phyloP scores from a whole-genome alignment of 73 alveolate genomes.

The Paramecium octaurelia region DNA sequence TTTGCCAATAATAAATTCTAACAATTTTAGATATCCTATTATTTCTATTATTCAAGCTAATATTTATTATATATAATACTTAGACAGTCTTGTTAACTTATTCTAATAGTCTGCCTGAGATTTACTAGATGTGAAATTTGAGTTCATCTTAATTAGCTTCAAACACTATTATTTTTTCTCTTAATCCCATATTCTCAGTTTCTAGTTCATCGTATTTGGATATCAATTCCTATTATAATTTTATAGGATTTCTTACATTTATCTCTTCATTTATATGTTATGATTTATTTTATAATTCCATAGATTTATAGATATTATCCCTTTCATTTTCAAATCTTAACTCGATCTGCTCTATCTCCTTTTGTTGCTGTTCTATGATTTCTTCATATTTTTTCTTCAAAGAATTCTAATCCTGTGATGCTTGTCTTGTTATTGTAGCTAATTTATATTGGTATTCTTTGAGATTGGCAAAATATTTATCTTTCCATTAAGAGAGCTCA shows the following conservation, averaged over 20 bases:
- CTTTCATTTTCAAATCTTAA: conserved; percentile 37
- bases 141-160: conserved; percentile 4
- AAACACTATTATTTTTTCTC: background rate
- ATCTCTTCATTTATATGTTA: background rate
- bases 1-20: background rate
- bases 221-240: background rate
- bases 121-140: background rate
- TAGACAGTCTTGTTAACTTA: background rate
- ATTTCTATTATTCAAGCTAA: background rate
- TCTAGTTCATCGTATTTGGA: background rate
- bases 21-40: background rate
- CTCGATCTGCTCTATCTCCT: conserved; percentile 11
- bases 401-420: background rate
- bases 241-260: background rate
- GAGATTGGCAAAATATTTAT: background rate
- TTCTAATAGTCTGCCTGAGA: background rate
- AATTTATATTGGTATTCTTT: background rate
- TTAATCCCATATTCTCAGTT: background rate
- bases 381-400: background rate
- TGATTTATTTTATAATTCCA: background rate
- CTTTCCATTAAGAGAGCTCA: background rate
- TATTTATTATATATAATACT: background rate
- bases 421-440: background rate
- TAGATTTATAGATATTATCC: background rate
- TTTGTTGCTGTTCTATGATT: background rate